Evolutionary conservation across 2,329 filamentous ascomycete genomes (phyloP).

Genomic region (Pseudocercospora crystallina): DNA sequence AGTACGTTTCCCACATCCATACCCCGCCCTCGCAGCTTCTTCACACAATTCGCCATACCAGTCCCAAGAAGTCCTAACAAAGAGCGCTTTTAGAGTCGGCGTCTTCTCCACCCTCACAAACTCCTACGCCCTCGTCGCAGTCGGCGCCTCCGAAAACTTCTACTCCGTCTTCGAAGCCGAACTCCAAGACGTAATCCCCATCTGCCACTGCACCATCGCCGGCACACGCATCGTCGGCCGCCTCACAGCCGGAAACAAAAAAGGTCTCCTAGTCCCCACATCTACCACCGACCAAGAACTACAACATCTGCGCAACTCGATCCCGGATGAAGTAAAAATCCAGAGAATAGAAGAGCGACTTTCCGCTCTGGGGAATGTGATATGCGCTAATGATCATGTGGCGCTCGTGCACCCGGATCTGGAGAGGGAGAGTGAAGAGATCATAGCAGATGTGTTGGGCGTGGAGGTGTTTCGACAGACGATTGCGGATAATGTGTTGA

Average conservation of each 20-base stretch:
- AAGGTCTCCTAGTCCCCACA: conserved; percentile 93
- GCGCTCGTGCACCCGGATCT: conserved; percentile 94
- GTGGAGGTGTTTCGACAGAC: conserved; percentile 93
- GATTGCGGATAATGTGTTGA: conserved; percentile 93
- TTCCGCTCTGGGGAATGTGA: conserved; percentile 93
- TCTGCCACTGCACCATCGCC: conserved; percentile 93
- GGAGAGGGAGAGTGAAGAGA: conserved; percentile 97
- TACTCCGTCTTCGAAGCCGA: conserved; percentile 98
- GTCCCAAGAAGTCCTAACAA: not conserved
- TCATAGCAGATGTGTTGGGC: conserved; percentile 89
- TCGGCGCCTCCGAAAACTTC: conserved; percentile 97
- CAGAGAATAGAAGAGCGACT: conserved; percentile 97
- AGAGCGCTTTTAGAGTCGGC: conserved; percentile 69
- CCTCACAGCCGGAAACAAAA: conserved; percentile 93
- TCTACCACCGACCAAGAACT: conserved; percentile 97
- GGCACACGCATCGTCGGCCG: conserved; percentile 95
- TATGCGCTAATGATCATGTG: conserved; percentile 94
- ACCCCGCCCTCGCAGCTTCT: conserved; percentile 19
- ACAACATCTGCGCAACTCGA: conserved; percentile 91
- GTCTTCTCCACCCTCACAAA: conserved; percentile 97
- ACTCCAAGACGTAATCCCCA: conserved; percentile 94
- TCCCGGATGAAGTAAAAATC: conserved; percentile 89
- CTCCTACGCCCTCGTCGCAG: conserved; percentile 89
- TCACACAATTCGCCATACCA: conserved; percentile 18
- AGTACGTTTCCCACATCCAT: conserved; percentile 57